phyloP scores from a whole-genome alignment of 73 alveolate genomes.

The Symbiodinium natans region DNA sequence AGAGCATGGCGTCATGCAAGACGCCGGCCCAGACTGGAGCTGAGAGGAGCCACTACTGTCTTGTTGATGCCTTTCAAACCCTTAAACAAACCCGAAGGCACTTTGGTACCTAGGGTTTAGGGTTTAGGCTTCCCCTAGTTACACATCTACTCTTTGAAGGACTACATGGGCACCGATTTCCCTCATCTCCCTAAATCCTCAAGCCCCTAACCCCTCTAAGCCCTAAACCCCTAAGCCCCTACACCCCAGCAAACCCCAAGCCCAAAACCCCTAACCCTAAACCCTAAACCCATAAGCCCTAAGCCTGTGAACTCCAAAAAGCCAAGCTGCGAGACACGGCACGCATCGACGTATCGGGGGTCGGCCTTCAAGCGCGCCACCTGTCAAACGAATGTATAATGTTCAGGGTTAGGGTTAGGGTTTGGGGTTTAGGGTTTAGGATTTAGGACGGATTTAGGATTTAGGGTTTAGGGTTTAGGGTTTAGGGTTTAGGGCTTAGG shows the following conservation, averaged over 20 bases:
- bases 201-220: background rate
- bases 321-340: slow-evolving; percentile 2
- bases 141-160: background rate
- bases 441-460: too few species aligned
- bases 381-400: background rate
- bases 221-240: background rate
- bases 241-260: background rate
- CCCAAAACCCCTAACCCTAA: background rate
- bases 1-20: too few species aligned
- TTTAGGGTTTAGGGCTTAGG: too few species aligned
- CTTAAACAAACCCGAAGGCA: too few species aligned
- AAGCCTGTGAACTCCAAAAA: background rate
- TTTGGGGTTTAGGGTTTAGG: too few species aligned
- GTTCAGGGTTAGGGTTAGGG: too few species aligned
- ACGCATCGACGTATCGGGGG: background rate
- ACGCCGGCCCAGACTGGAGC: too few species aligned
- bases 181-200: background rate
- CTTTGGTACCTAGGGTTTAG: background rate
- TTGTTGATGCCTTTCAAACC: too few species aligned
- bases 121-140: background rate
- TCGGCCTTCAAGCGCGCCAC: slow-evolving; percentile 6
- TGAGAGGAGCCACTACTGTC: too few species aligned
- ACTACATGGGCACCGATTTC: background rate
- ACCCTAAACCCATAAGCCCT: background rate
- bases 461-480: too few species aligned